Base-by-base conservation (phyloP, 192 early-diverging fungal genomes). In the Coemansia sp. region DNA sequence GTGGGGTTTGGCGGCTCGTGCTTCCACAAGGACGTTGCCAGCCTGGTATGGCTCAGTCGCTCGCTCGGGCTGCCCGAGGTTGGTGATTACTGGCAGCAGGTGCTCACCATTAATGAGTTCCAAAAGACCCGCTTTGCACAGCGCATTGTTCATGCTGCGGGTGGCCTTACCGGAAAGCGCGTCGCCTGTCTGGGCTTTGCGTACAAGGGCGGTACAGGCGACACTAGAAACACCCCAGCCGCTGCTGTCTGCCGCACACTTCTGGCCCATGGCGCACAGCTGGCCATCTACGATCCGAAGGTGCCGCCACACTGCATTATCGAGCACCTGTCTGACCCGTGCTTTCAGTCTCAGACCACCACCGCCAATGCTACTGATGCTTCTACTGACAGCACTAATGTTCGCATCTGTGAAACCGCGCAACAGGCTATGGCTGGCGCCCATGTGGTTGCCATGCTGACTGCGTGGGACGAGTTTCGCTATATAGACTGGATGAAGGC, bases 1-100 rank as follows among this genome's bases (percentile, higher is more conserved):
- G 88, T 97, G 31, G 95, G 95, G 36, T 97, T 97, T 69, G 95
- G 95, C 66, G 95, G 95, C 20, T 89, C 88, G 37, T 97, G 95
- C 75, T 95, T 97, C 82, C 91, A 94, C 75, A 97, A 97, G 72
- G 95, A 97, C 71, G 89, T 97, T 48, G 79, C 89, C 47, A 94
- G 95, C 81, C 77, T 97, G 53, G 90, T 95, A 19, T 97, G 94
- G 79, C 83, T 97, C 55, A 86, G 87, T 42, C 83, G 88, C 68
- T 89, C 88, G 61, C 84, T 95, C 28, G 87, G 88, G 57, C 79
- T 97, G 50, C 88, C 87, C 34, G 92, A 95, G 71, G 93, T 97
- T 33, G 95, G 91, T 40, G 91, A 86, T 37, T 97, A 97, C 83
- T 97, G 95, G 95, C 78, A 87, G 40, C 90, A 93, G 59, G 90